These are phyloP conservation scores for Thelephora ganbajun DNA, from an alignment of 768 basidiomycete species.

Conservation along the genomic window DNA sequence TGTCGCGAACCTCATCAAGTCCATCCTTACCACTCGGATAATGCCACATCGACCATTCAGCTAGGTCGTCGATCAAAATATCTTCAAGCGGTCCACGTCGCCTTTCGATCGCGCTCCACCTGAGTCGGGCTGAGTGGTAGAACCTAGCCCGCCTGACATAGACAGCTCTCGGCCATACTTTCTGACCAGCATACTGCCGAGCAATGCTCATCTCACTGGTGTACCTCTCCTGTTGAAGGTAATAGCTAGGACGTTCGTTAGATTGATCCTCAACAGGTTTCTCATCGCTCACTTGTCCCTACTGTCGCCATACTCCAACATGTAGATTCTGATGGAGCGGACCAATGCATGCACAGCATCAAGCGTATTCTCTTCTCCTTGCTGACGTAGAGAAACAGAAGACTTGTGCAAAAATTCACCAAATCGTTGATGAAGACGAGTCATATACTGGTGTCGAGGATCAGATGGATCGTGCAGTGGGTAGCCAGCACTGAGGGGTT, in stretches of 20 bases:
- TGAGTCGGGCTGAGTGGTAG: conserved; percentile 52
- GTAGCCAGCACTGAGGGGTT: conserved; percentile 52
- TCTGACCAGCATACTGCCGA: conserved; percentile 55
- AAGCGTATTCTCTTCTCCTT: conserved; percentile 70
- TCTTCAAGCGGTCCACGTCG: conserved; percentile 45
- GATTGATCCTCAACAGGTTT: conserved; percentile 12
- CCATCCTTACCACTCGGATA: conserved; percentile 34
- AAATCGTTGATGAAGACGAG: conserved; percentile 41
- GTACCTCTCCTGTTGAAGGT: conserved; percentile 42
- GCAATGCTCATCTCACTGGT: conserved; percentile 50
- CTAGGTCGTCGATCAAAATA: conserved; percentile 51
- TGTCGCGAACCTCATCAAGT: too few species aligned
- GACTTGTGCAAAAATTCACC: conserved; percentile 60
- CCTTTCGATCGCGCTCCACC: conserved; percentile 66
- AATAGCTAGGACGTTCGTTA: conserved; percentile 27
- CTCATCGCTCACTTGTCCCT: conserved; percentile 28
- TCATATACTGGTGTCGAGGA: conserved; percentile 48
- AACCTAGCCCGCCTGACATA: conserved; percentile 57
- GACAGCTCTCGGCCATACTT: conserved; percentile 63
- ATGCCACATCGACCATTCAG: conserved; percentile 68
- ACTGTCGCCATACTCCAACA: conserved; percentile 67
- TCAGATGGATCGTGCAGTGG: conserved; percentile 52
- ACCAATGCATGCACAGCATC: conserved; percentile 70
- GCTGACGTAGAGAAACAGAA: conserved; percentile 49
- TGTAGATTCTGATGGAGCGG: conserved; percentile 51